Conservation (phyloP, 495 filamentous ascomycete genomes). For the Podospora tetraspora region DNA sequence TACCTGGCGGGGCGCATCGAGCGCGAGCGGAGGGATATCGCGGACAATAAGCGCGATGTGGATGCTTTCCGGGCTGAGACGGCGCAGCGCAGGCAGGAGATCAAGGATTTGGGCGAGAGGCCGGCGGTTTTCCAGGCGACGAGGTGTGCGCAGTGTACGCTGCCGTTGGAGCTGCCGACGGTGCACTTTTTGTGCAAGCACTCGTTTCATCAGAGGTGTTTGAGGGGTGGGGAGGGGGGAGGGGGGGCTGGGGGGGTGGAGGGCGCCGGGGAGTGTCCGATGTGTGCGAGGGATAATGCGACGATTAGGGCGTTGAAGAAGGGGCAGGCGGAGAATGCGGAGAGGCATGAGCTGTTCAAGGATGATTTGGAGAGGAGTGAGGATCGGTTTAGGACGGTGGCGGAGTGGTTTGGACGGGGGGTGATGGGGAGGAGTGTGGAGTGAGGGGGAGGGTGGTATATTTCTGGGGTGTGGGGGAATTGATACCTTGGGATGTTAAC, state of each 20-base stretch:
- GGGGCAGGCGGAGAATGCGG: slow-evolving; percentile 81
- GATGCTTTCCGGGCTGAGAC: slow-evolving; percentile 83
- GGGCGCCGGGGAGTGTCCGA: slow-evolving; percentile 77
- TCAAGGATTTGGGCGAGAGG: slow-evolving; percentile 67
- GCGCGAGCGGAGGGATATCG: slow-evolving; percentile 79
- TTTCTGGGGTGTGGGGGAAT: neutral
- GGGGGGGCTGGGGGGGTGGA: slow-evolving; percentile 50
- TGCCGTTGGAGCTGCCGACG: slow-evolving; percentile 71
- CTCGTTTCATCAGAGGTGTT: slow-evolving; percentile 85
- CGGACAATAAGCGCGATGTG: slow-evolving; percentile 74
- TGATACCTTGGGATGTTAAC: neutral
- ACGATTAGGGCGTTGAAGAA: slow-evolving; percentile 80
- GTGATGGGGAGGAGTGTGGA: slow-evolving; percentile 63
- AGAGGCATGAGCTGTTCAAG: slow-evolving; percentile 84
- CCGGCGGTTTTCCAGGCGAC: slow-evolving; percentile 87
- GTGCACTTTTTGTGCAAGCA: slow-evolving; percentile 98
- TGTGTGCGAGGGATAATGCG: slow-evolving; percentile 74
- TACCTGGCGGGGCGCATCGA: slow-evolving; percentile 88
- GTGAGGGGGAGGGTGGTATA: slow-evolving; percentile 9
- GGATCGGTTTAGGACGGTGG: slow-evolving; percentile 81
- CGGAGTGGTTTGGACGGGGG: slow-evolving; percentile 90
- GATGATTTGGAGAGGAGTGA: slow-evolving; percentile 71
- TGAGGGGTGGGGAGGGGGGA: slow-evolving; percentile 40
- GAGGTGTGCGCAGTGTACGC: slow-evolving; percentile 73
- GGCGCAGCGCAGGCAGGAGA: slow-evolving; percentile 67